Conservation (phyloP, 2,329 filamentous ascomycete genomes). For the Sphaerostilbella broomeana region DNA sequence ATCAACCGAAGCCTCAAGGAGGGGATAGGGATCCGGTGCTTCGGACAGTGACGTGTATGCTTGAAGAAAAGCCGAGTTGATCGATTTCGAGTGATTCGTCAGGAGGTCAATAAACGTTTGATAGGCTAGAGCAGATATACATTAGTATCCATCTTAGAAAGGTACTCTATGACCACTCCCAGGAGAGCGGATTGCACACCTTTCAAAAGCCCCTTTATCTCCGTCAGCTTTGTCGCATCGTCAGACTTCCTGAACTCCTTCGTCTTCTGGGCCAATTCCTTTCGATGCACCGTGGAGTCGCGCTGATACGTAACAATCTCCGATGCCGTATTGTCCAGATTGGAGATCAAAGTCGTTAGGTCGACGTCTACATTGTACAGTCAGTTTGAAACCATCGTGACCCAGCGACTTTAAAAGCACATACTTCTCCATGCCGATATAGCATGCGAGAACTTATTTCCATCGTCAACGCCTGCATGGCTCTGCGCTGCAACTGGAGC, state of each 20-base stretch:
- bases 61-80: conserved; percentile 88
- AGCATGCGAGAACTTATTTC: conserved; percentile 94
- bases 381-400: conserved; percentile 15
- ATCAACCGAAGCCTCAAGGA: conserved; percentile 94
- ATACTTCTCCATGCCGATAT: conserved; percentile 94
- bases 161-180: too few species aligned
- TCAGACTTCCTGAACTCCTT: conserved; percentile 96
- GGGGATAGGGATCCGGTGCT: conserved; percentile 90
- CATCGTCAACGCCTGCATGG: conserved; percentile 40
- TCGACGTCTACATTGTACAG: conserved; percentile 62
- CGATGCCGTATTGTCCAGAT: conserved; percentile 86
- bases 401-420: conserved; percentile 12
- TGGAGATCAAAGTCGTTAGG: conserved; percentile 73
- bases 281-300: conserved; percentile 91
- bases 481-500: conserved; percentile 6
- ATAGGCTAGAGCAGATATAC: conserved; percentile 57
- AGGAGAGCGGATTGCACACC: conserved; percentile 39
- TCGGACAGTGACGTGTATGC: conserved; percentile 91
- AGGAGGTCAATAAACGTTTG: conserved; percentile 95
- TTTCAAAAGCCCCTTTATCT: conserved; percentile 87
- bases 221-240: conserved; percentile 74
- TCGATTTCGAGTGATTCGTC: conserved; percentile 90
- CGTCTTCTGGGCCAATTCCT: conserved; percentile 97
- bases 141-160: conserved; percentile 13
- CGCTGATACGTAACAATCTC: conserved; percentile 90